Percentiles rank a stretch among this genome's conserved stretches.
These are phyloP conservation scores for Ceratocystis alfenasii DNA, from an alignment of 2,329 filamentous ascomycete species.

Conservation along the genomic window DNA sequence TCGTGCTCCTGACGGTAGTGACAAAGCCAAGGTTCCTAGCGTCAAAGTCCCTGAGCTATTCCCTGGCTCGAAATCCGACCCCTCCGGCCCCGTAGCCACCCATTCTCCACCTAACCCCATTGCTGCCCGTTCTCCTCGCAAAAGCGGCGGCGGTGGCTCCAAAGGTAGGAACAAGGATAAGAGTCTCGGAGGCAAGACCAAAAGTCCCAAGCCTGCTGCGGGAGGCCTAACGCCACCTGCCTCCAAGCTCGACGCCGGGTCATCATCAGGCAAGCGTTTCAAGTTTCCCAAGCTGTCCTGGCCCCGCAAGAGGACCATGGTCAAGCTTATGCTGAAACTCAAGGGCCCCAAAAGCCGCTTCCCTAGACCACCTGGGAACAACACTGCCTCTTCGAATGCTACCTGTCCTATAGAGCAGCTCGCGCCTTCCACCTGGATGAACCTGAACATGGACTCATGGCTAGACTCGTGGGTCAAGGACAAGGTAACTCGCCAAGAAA, in stretches of 20 bases:
- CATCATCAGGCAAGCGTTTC: neutral
- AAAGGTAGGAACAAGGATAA: neutral
- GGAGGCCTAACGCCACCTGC: neutral
- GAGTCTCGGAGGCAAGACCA: neutral
- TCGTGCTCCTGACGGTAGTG: too few species aligned
- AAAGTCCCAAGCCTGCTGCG: neutral
- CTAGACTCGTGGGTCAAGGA: slow-evolving; percentile 20
- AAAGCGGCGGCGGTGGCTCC: neutral
- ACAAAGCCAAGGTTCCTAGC: neutral
- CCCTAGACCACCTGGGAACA: neutral
- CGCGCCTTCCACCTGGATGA: slow-evolving; percentile 1
- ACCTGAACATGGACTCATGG: slow-evolving; percentile 14
- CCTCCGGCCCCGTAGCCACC: neutral
- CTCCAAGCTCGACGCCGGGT: neutral
- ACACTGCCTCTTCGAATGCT: neutral
- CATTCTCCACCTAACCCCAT: neutral
- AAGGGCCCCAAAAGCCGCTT: neutral
- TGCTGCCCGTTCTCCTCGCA: neutral
- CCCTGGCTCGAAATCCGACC: neutral
- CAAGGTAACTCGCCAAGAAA: slow-evolving; percentile 4
- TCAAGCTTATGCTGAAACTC: neutral
- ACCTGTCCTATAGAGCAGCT: slow-evolving; percentile 10
- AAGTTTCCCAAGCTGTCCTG: neutral
- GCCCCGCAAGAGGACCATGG: neutral
- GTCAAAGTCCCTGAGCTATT: neutral